A percentile compares a stretch with the other conserved stretches of the same genome.
Evolutionary conservation across 2,329 filamentous ascomycete species (phyloP).

Genomic region (Juglanconis oblonga): DNA sequence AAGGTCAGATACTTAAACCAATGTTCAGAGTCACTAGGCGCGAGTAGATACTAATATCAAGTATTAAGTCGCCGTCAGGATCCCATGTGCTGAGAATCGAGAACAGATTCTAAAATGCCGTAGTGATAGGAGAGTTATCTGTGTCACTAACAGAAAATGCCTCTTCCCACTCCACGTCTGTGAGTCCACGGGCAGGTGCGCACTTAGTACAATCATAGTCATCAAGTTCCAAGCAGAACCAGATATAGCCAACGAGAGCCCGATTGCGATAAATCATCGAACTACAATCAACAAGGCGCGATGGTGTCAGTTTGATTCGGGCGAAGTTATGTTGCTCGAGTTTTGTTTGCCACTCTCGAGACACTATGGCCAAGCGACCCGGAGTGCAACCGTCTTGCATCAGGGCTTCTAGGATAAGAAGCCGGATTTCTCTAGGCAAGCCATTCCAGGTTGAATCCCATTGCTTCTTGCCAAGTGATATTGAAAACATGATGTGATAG

Average conservation of each 20-base stretch:
- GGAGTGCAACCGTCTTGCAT: constrained; percentile 23
- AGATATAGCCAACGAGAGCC: constrained; percentile 26
- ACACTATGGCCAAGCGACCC: constrained; percentile 27
- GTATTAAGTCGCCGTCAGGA: constrained; percentile 23
- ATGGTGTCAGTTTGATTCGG: constrained; percentile 28
- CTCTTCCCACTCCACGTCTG: neutral
- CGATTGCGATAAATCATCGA: constrained; percentile 28
- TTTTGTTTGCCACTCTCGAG: constrained; percentile 28
- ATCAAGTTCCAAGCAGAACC: constrained; percentile 30
- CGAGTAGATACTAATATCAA: constrained; percentile 30
- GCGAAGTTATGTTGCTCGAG: constrained; percentile 29
- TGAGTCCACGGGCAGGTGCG: constrained; percentile 3
- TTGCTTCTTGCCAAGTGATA: constrained; percentile 13
- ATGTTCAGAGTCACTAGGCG: constrained; percentile 29
- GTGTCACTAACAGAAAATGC: constrained; percentile 15
- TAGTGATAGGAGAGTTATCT: constrained; percentile 19
- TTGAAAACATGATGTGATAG: constrained; percentile 18
- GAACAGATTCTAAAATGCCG: constrained; percentile 23
- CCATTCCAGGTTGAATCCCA: constrained; percentile 18
- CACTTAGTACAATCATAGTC: constrained; percentile 27
- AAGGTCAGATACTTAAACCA: constrained; percentile 30
- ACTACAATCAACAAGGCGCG: constrained; percentile 26
- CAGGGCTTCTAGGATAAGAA: constrained; percentile 23
- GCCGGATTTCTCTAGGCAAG: constrained; percentile 25
- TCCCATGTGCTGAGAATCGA: constrained; percentile 28